These are phyloP conservation scores for Suillus occidentalis DNA, from an alignment of 768 basidiomycete genomes.

Conservation along the genomic window DNA sequence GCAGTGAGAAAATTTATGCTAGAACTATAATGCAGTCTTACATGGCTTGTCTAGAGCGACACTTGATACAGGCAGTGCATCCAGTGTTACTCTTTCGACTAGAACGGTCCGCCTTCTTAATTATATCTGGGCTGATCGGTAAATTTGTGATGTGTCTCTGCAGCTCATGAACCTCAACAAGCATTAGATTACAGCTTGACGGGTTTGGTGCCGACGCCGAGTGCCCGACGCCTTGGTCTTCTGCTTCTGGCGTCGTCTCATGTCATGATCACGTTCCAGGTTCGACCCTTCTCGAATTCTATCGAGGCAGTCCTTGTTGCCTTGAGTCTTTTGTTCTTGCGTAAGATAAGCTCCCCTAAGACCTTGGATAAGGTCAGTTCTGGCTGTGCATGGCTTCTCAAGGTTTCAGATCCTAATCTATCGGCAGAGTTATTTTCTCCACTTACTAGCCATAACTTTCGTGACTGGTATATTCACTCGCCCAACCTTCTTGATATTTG, in stretches of 20 bases:
- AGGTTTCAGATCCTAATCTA: neutral
- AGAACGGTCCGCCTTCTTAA: slow-evolving; percentile 32
- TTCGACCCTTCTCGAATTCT: slow-evolving; percentile 42
- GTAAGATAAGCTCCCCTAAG: slow-evolving; percentile 12
- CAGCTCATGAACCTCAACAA: slow-evolving; percentile 6
- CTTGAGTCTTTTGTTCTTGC: slow-evolving; percentile 28
- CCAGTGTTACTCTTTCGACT: slow-evolving; percentile 26
- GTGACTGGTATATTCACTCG: slow-evolving; percentile 35
- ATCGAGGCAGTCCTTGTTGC: slow-evolving; percentile 34
- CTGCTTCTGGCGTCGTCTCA: slow-evolving; percentile 38
- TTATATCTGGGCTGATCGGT: slow-evolving; percentile 36
- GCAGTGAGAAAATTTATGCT: slow-evolving; percentile 22
- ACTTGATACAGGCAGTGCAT: slow-evolving; percentile 4
- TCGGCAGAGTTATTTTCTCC: slow-evolving; percentile 10
- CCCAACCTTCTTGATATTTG: slow-evolving; percentile 37
- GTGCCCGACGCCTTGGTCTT: slow-evolving; percentile 19
- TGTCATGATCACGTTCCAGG: slow-evolving; percentile 37
- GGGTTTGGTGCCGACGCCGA: slow-evolving; percentile 22
- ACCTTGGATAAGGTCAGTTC: neutral
- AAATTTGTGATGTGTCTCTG: slow-evolving; percentile 4
- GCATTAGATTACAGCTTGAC: slow-evolving; percentile 25
- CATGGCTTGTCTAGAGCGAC: slow-evolving; percentile 13
- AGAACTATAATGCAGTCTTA: slow-evolving; percentile 9
- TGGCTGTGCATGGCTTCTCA: neutral
- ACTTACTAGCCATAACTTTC: slow-evolving; percentile 26